These are phyloP conservation scores for Ceriops decandra DNA, from an alignment of 345 rosid genomes.

Conservation along the genomic window DNA sequence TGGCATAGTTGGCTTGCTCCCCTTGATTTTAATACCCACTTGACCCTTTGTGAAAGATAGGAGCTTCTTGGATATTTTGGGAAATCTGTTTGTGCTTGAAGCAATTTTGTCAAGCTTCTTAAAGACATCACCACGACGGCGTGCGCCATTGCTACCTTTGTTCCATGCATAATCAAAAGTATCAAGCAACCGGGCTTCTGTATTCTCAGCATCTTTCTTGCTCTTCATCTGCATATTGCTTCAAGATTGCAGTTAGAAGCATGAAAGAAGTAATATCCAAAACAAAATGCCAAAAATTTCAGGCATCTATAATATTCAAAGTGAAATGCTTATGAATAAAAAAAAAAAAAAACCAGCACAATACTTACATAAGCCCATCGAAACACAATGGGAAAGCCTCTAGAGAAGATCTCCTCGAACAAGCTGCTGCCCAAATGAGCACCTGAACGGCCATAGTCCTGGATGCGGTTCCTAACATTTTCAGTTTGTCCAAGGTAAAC, in stretches of 20 bases:
- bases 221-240: constrained; percentile 46
- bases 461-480: constrained; percentile 69
- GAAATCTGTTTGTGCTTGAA: constrained; percentile 29
- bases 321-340: too few species aligned
- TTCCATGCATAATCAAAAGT: constrained; percentile 95
- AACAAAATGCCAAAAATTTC: background rate
- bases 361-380: constrained; percentile 79
- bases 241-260: constrained; percentile 4
- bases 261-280: background rate
- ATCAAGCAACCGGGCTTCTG: constrained; percentile 51
- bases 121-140: constrained; percentile 59
- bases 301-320: background rate
- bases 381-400: constrained; percentile 48
- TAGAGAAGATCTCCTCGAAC: constrained; percentile 53
- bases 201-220: constrained; percentile 56
- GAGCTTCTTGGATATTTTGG: constrained; percentile 32
- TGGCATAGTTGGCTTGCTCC: constrained; percentile 32
- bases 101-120: constrained; percentile 41
- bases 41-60: constrained; percentile 37
- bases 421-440: constrained; percentile 56
- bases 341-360: background rate
- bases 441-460: constrained; percentile 73
- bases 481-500: constrained; percentile 90
- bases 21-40: constrained; percentile 60
- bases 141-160: constrained; percentile 62